phyloP scores from a whole-genome alignment of 371 early-diverging fungal species.

The Circinella umbellata region DNA sequence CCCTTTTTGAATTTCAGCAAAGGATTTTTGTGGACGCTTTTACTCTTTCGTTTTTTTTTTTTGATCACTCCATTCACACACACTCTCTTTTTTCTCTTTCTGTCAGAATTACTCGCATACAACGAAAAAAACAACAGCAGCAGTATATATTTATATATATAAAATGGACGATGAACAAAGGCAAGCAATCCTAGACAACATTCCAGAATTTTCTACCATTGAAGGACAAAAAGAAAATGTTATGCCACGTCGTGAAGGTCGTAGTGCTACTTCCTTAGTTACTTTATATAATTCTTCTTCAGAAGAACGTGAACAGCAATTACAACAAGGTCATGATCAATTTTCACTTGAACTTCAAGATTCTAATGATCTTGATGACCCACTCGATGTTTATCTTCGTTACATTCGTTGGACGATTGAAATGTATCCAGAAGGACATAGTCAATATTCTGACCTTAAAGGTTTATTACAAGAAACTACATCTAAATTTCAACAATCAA shows the following conservation, averaged over 20 bases:
- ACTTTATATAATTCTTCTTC: constrained; percentile 35
- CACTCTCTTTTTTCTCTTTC: too few relatives aligned
- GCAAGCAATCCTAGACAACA: constrained; percentile 22
- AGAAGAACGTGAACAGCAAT: constrained; percentile 34
- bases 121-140: too few relatives aligned
- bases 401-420: constrained; percentile 78
- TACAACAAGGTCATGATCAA: constrained; percentile 38
- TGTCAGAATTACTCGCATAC: too few relatives aligned
- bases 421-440: constrained; percentile 71
- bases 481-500: constrained; percentile 60
- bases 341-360: constrained; percentile 56
- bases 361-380: constrained; percentile 70
- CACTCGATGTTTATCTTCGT: constrained; percentile 73
- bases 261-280: constrained; percentile 61
- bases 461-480: constrained; percentile 66
- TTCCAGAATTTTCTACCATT: constrained; percentile 46
- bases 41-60: too few relatives aligned
- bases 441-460: constrained; percentile 56
- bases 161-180: constrained; percentile 14
- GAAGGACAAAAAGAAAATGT: constrained; percentile 88
- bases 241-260: constrained; percentile 67
- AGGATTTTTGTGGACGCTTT: too few relatives aligned
- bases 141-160: too few relatives aligned
- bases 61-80: too few relatives aligned
- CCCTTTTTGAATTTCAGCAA: too few relatives aligned